Evolutionary conservation across 441 rosid genomes (phyloP), one percentile per base, ranked within the genome.

Genomic region (Pelargonium australe): DNA sequence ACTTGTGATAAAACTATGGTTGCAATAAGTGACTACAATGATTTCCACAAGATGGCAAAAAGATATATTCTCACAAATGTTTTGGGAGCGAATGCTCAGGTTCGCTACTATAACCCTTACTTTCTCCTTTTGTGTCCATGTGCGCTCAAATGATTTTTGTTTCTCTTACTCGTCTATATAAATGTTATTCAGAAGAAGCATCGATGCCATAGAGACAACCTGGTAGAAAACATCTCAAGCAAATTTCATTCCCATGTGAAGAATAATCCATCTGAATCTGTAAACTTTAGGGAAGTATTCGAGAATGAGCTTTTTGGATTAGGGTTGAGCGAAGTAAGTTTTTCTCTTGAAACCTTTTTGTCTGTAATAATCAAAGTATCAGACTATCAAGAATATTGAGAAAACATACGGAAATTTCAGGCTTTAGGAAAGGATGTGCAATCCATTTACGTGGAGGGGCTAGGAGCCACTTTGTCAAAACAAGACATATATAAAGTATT

Each of bases 1-100:
- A 86, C 92, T 40, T 71, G 77, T 65, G 74, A 90, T 75, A 91
- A 87, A 82, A 69, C 81, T 63, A 91, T 88, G 95, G 99, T 91
- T 66, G 96, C 99, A 25, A 88, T 77, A 1, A 94, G 99, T 76
- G 96, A 94, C 75, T 90, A 90, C 67, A 73, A 73, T 64, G 92
- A 90, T 44, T 94, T 91, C 66, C 96, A 90, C 79, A 89, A 84
- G 76, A 63, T 66, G 62, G 82, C 65, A 2, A 91, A 91, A 76
- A 85, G 89, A 5, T 79, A 73, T 25, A 20, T 91, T 57, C 75
- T 88, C 65, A 72, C 85, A 47, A 82, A 77, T 63, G 78, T 89
- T 43, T 76, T 91, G 66, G 92, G 94, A 79, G 47, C 85, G 2
- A 82, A 73, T 70, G 95, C 94, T 57, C 96, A 90, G 96, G 96